phyloP scores from a whole-genome alignment of 306 rosid species.

The Luffa acutangula region DNA sequence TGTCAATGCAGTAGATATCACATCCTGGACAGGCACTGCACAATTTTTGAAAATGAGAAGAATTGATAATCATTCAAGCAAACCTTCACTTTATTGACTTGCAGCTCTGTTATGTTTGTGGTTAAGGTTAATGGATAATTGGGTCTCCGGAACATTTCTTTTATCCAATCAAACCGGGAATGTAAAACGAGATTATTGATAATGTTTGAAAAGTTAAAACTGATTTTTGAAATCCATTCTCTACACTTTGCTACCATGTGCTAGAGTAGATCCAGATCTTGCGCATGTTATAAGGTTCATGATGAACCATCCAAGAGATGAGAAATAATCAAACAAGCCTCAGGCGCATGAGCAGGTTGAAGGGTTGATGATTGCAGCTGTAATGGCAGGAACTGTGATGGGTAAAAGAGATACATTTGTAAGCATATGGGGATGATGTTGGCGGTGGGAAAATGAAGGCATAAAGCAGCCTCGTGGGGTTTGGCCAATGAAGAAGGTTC shows the following conservation, averaged over 20 bases:
- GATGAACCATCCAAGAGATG: not conserved
- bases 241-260: not conserved
- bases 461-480: not conserved
- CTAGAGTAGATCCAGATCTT: not conserved
- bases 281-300: constrained; percentile 2
- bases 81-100: constrained; percentile 40
- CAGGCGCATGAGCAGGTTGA: not conserved
- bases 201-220: not conserved
- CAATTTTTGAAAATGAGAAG: constrained; percentile 24
- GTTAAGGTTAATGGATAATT: constrained; percentile 12
- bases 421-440: not conserved
- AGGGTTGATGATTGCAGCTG: not conserved
- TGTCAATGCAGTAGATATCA: constrained; percentile 29
- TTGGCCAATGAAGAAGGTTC: not conserved
- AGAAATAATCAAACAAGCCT: not conserved
- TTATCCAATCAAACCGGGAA: not conserved
- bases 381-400: not conserved
- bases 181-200: not conserved
- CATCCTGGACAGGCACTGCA: constrained; percentile 22
- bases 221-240: not conserved
- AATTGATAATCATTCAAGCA: constrained; percentile 27
- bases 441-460: constrained; percentile 8
- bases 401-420: not conserved
- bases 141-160: not conserved
- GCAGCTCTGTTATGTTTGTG: constrained; percentile 18